These are phyloP conservation scores for Phytophthora palmivora DNA, from an alignment of 352 stramenopile species.

Conservation along the genomic window DNA sequence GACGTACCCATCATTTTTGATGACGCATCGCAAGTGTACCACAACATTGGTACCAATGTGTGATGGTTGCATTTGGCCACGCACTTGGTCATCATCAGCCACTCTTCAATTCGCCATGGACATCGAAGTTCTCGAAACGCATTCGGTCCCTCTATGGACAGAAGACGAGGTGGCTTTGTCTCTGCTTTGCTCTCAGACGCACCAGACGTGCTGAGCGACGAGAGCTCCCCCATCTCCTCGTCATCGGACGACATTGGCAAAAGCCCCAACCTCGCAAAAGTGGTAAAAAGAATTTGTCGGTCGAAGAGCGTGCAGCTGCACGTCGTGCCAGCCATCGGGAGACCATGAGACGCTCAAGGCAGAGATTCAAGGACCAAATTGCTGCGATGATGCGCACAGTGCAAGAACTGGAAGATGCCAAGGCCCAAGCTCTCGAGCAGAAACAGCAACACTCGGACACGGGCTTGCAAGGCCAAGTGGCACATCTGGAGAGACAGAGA, in stretches of 20 bases:
- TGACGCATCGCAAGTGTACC: conserved; percentile 19
- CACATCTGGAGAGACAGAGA: conserved; percentile 29
- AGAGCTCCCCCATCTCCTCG: conserved; percentile 6
- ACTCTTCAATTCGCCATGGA: conserved; percentile 14
- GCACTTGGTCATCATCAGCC: no score
- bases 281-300: conserved; percentile 20
- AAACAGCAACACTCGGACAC: conserved; percentile 1
- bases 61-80: no score
- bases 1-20: conserved; percentile 18
- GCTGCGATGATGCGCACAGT: conserved; percentile 40
- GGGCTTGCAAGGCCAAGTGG: conserved; percentile 31
- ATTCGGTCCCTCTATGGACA: conserved; percentile 22
- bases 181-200: conserved; percentile 33
- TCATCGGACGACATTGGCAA: conserved; percentile 8
- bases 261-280: conserved; percentile 9
- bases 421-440: conserved; percentile 20
- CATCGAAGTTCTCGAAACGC: conserved; percentile 26
- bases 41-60: neutral
- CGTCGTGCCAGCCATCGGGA: conserved; percentile 39
- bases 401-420: conserved; percentile 29
- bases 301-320: conserved; percentile 28
- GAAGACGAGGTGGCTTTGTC: conserved; percentile 36
- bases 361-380: conserved; percentile 45
- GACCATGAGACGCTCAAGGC: conserved; percentile 42
- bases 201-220: conserved; percentile 24